phyloP scores from a whole-genome alignment of 768 basidiomycete species.

The Rhodocollybia butyracea region DNA sequence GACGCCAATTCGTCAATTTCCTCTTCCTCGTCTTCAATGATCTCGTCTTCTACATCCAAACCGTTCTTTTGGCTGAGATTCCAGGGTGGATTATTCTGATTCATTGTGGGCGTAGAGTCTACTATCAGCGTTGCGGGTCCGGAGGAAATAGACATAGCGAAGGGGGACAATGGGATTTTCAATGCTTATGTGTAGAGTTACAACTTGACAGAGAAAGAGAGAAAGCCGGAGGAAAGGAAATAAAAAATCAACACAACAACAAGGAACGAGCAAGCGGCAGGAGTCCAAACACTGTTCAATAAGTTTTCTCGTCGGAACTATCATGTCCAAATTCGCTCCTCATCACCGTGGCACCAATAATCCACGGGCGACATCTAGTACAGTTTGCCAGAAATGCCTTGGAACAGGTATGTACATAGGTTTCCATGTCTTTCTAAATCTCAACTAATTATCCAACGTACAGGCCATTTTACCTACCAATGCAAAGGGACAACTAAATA shows the following conservation, averaged over 20 bases:
- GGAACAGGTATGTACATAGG: conserved; percentile 46
- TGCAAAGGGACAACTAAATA: conserved; percentile 84
- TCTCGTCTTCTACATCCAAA: not conserved
- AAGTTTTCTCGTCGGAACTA: not conserved
- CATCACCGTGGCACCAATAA: conserved; percentile 60
- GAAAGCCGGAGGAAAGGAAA: too few relatives aligned
- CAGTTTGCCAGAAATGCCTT: conserved; percentile 83
- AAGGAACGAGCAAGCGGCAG: too few relatives aligned
- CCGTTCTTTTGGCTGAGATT: conserved; percentile 4
- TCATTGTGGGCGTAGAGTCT: not conserved
- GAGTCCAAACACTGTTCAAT: not conserved
- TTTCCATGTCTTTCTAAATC: not conserved
- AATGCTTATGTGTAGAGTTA: not conserved
- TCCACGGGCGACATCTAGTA: conserved; percentile 61
- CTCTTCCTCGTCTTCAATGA: conserved; percentile 36
- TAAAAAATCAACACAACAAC: too few relatives aligned
- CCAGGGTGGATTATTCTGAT: not conserved
- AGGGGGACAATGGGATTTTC: not conserved
- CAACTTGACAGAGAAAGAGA: not conserved
- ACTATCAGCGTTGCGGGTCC: not conserved
- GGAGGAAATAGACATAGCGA: conserved; percentile 1
- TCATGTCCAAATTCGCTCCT: conserved; percentile 81
- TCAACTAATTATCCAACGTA: not conserved
- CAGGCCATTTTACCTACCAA: conserved; percentile 90
- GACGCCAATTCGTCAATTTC: conserved; percentile 69